Base-by-base conservation (phyloP, 306 rosid genomes). In the Fragaria vesca region DNA sequence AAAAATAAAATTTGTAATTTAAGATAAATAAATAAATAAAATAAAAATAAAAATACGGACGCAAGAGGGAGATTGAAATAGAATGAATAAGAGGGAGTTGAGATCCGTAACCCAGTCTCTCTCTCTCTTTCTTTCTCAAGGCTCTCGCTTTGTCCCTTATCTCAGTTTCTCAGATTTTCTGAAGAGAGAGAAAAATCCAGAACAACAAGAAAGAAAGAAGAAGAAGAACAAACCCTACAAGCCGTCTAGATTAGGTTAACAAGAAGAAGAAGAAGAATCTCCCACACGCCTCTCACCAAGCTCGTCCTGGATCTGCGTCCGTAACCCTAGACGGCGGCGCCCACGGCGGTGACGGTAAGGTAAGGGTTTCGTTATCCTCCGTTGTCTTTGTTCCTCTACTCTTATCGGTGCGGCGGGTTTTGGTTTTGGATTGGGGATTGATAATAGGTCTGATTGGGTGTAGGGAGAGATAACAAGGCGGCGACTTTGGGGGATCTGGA, bases 121-220 rank as follows among this genome's bases (percentile, higher is more conserved):
- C 90, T 86, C 42, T 38, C 42, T 38, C 6, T 38, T 40, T 40
- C 43, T 12, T 13, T 45, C 89, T 84, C 89, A 45, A 72, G 86
- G 85, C 82, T 85, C 89, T 69, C 89, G 8, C 66, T 83, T 87
- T 88, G 90, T 81, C 84, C 89, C 93, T 89, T 94, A 86, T 88
- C 90, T 87, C 83, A 82, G 82, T 88, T 89, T 88, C 89, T 92
- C 83, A 45, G 48, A 45, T 45, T 45, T 45, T 45, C 45, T 42
- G 45, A 42, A 45, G 13, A 8, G 46, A 42, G 46, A 43, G 46
- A 43, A 73, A n/a, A 63, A 21, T 30, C 3, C 52, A 71, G 55
- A 28, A 38, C 0, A 38, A 38, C 11, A 40, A 77, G 65, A 7
- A 24, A 24, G 26, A 24, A 24, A 55, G 66, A 79, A 72, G 43